Percentiles rank a stretch among this genome's conserved stretches.
phyloP scores from a whole-genome alignment of 352 stramenopile genomes.

The Peronospora destructor region DNA sequence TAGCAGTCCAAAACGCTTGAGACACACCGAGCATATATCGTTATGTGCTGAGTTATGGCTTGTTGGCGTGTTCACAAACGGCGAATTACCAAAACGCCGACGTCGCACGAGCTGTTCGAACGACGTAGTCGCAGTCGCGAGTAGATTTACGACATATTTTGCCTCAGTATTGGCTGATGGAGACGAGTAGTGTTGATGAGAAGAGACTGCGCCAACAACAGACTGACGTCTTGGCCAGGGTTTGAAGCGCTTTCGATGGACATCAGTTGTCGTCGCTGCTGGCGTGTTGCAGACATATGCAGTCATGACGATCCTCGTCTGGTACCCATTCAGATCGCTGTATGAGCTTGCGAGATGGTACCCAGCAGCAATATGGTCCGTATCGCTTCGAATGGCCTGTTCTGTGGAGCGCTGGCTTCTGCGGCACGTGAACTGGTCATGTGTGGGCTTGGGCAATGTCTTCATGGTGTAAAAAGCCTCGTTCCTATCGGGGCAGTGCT shows the following conservation, averaged over 20 bases:
- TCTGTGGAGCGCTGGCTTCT: slow-evolving; percentile 9
- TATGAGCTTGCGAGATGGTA: slow-evolving; percentile 52
- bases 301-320: slow-evolving; percentile 52
- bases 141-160: slow-evolving; percentile 44
- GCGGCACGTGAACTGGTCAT: slow-evolving; percentile 25
- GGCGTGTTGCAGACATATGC: slow-evolving; percentile 37
- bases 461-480: slow-evolving; percentile 64
- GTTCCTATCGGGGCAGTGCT: slow-evolving; percentile 29
- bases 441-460: slow-evolving; percentile 44
- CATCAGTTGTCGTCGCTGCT: neutral
- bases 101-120: slow-evolving; percentile 55
- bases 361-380: slow-evolving; percentile 58
- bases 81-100: slow-evolving; percentile 47
- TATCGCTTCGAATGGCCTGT: slow-evolving; percentile 25
- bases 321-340: slow-evolving; percentile 40
- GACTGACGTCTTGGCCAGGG: slow-evolving; percentile 19
- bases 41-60: slow-evolving; percentile 21
- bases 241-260: neutral
- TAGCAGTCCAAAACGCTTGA: slow-evolving; percentile 45
- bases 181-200: slow-evolving; percentile 6
- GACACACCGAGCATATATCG: slow-evolving; percentile 40
- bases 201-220: neutral
- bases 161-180: slow-evolving; percentile 26
- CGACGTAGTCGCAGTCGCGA: slow-evolving; percentile 40
- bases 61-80: slow-evolving; percentile 38